A percentile compares a stretch with the other conserved stretches of the same genome.
phyloP scores from a whole-genome alignment of 2,329 filamentous ascomycete genomes.

The Chaetomium sp. region DNA sequence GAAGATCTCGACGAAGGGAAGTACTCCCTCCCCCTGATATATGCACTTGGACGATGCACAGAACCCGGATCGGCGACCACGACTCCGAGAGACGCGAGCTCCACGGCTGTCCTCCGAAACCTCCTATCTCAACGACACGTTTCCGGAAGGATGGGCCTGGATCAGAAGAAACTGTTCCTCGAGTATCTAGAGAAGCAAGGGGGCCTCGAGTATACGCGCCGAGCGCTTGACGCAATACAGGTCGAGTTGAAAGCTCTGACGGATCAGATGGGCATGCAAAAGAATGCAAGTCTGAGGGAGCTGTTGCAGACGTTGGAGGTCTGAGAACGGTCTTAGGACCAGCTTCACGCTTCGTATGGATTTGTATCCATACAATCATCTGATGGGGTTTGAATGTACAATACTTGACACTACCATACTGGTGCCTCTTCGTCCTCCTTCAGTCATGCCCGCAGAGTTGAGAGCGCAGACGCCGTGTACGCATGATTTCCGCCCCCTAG shows the following conservation, averaged over 20 bases:
- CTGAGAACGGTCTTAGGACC: too few species aligned
- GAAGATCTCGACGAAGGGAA: slow-evolving; percentile 49
- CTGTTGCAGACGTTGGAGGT: slow-evolving; percentile 9
- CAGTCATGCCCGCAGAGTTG: too few species aligned
- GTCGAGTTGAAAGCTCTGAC: background rate
- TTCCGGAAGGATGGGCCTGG: slow-evolving; percentile 1
- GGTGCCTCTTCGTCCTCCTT: too few species aligned
- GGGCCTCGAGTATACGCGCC: slow-evolving; percentile 19
- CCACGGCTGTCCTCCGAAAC: slow-evolving; percentile 11
- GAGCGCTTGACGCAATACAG: slow-evolving; percentile 6
- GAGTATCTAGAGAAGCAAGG: slow-evolving; percentile 9
- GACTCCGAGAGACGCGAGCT: rapidly evolving
- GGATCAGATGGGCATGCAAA: slow-evolving; percentile 3
- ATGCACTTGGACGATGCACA: slow-evolving; percentile 8
- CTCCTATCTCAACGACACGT: slow-evolving; percentile 22
- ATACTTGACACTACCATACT: too few species aligned
- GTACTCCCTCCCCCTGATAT: slow-evolving; percentile 42
- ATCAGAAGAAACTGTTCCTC: slow-evolving; percentile 25
- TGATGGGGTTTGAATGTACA: too few species aligned
- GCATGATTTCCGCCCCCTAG: too few species aligned
- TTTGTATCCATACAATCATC: too few species aligned
- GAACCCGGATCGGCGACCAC: background rate
- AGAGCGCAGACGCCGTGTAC: too few species aligned
- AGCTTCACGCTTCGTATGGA: too few species aligned
- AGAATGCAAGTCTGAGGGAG: background rate